Base-by-base conservation (phyloP, 352 stramenopile species). In the Globisporangium paroecandrum region DNA sequence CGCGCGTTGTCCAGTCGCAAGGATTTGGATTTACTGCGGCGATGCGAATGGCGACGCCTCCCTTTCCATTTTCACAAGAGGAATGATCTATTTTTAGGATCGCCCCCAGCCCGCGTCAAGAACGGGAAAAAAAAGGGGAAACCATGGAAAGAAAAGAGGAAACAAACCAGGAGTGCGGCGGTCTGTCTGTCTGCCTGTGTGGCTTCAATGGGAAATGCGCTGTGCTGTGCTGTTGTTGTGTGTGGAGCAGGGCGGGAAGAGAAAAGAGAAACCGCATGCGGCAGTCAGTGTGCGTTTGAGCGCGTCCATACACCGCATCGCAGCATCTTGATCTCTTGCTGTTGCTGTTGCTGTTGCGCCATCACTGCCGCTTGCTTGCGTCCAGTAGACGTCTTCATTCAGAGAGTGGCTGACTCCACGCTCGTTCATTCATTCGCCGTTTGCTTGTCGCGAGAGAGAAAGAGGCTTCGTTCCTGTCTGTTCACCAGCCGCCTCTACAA, bases 231-330 rank as follows among this genome's bases (percentile, higher is more conserved):
- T 49, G 38, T 18, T 46, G 43, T 49, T 49, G 43, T 32, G 29
- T 24, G 4, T 12, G 43, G 18, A 51, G 43, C 29, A 49, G 18
- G 18, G 41, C 41, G 15, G 25, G 20, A 29, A 20, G 53, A 38
- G 53, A 29, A 34, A 43, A 60, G 55, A 60, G 55, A 61, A 61
- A 61, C 55, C 20, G 53, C 25, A 43, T 60, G 55, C 43, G 24
- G 10, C 51, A n/a, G 10, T 57, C 25, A 22, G 53, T 29, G 25
- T 9, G 27, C 15, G 9, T 25, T 10, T 27, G 55, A 61, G 55
- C 55, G 55, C 20, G 55, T 61, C 55, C 55, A 46, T 18, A 46
- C 55, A 24, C 4, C 20, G 4, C 32, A 25, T 15, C 18, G 1
- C 55, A 25, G 43, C 18, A 25, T 46, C 29, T 15, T 29, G 51